A percentile compares a stretch with the other conserved stretches of the same genome.
Conservation (phyloP, 2,329 filamentous ascomycete species). For the Trichoderma endophyticum region DNA sequence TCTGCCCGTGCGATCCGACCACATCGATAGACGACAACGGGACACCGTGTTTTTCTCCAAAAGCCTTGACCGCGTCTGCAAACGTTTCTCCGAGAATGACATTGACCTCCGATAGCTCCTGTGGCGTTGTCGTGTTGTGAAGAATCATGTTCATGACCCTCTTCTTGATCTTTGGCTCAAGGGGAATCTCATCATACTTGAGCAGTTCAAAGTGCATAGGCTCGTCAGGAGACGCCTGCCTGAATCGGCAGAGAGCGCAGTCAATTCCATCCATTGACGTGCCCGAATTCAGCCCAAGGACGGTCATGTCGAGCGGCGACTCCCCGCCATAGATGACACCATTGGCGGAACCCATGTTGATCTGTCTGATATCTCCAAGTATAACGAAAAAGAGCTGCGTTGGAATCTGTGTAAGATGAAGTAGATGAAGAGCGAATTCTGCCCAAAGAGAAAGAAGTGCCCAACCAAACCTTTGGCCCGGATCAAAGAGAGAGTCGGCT, state of each 20-base stretch:
- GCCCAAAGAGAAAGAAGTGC: background rate
- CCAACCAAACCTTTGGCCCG: background rate
- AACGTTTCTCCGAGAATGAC: conserved; percentile 56
- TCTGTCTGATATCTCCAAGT: background rate
- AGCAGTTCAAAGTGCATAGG: conserved; percentile 56
- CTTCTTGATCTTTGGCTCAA: conserved; percentile 52
- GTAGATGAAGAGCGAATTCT: background rate
- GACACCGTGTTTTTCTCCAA: conserved; percentile 44
- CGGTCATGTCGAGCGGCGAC: conserved; percentile 44
- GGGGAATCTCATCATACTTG: conserved; percentile 54
- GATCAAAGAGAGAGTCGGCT: background rate
- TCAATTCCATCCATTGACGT: conserved; percentile 57
- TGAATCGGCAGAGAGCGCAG: conserved; percentile 56
- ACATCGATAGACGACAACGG: conserved; percentile 47
- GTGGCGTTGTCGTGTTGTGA: conserved; percentile 50
- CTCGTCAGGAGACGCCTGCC: conserved; percentile 48
- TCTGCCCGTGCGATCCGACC: conserved; percentile 58
- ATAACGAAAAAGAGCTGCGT: background rate
- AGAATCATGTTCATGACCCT: conserved; percentile 56
- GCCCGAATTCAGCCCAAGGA: conserved; percentile 50
- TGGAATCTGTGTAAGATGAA: background rate
- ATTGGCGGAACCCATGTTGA: conserved; percentile 4
- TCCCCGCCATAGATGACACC: background rate
- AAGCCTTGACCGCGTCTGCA: conserved; percentile 48
- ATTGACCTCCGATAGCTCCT: conserved; percentile 55